Base-by-base conservation (phyloP, 306 rosid genomes). In the Malus fusca region DNA sequence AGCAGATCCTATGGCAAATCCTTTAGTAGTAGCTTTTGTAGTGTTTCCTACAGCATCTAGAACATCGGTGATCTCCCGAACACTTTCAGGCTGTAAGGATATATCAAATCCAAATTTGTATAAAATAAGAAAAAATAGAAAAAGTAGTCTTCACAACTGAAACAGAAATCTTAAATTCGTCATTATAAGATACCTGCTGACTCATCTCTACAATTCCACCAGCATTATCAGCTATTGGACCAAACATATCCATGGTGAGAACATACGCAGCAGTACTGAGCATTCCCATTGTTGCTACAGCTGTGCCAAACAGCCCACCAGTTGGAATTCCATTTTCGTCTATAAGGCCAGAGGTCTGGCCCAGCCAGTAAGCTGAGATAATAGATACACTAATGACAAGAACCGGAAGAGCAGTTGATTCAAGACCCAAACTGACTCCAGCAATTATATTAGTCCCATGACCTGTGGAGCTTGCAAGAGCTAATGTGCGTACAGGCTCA, bases 181-280 rank as follows among this genome's bases (percentile, higher is more conserved):
- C 30, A 75, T 56, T 64, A 73, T 68, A 78, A 75, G 70, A 66
- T 85, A 95, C 99, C 97, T 90, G 97, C 85, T 90, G 97, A 83
- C 99, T 95, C 99, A 95, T 95, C 88, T 95, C 97, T 30, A 95
- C 97, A 87, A 95, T 95, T 82, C 99, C 99, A 79, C 99, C 97
- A 25, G 99, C 99, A 79, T 95, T 95, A 88, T 95, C 99, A 73
- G 99, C 97, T 73, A 95, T 95, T 74, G 97, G 99, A 77, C 99
- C 99, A 87, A 95, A 95, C 99, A 95, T 95, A 88, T 95, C 99
- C 99, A 95, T 95, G 26, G 99, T 95, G 77, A 95, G 99, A 81
- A 95, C 90, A 83, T 95, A 95, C 55, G 97, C 99, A 79, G 99
- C 99, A 79, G 97, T 95, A 87, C 99, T 95, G 78, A 95, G 93